phyloP scores from a whole-genome alignment of 208 protist genomes.

The Wallacemonas collosoma region DNA sequence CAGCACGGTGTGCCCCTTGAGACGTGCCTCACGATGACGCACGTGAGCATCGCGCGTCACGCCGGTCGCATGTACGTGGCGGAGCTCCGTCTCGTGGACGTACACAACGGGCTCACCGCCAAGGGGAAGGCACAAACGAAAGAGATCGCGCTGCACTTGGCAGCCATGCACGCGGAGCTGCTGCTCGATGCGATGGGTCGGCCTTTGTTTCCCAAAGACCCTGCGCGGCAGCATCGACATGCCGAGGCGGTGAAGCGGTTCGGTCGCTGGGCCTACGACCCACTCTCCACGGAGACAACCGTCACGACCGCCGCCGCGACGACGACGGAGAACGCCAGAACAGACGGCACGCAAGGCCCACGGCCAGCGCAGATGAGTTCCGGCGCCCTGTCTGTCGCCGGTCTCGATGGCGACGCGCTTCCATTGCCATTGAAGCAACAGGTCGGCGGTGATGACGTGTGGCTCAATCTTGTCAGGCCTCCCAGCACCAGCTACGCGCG shows the following conservation, averaged over 20 bases:
- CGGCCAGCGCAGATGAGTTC: no score
- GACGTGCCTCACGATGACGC: slow-evolving; percentile 35
- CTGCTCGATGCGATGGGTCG: slow-evolving; percentile 67
- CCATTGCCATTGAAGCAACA: slow-evolving; percentile 79
- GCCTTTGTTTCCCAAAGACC: slow-evolving; percentile 60
- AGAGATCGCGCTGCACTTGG: slow-evolving; percentile 64
- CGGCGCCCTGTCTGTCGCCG: neutral
- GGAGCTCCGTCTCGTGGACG: slow-evolving; percentile 50
- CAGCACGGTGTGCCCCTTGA: slow-evolving; percentile 53
- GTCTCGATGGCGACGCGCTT: slow-evolving; percentile 44
- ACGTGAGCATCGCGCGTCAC: slow-evolving; percentile 33
- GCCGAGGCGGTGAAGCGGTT: slow-evolving; percentile 52
- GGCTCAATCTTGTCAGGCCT: slow-evolving; percentile 30
- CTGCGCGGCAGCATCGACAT: slow-evolving; percentile 55
- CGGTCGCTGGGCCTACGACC: slow-evolving; percentile 76
- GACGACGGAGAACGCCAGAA: neutral
- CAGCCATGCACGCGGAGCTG: slow-evolving; percentile 85
- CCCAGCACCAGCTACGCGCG: slow-evolving; percentile 24
- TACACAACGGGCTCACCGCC: slow-evolving; percentile 25
- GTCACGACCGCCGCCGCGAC: slow-evolving; percentile 23
- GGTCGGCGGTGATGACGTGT: slow-evolving; percentile 66
- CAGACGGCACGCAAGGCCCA: no score
- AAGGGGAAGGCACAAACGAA: slow-evolving; percentile 62
- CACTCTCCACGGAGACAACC: slow-evolving; percentile 7
- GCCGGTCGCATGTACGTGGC: slow-evolving; percentile 53